These are phyloP conservation scores for Pyrenophora seminiperda DNA, from an alignment of 2,329 filamentous ascomycete species.

Conservation along the genomic window DNA sequence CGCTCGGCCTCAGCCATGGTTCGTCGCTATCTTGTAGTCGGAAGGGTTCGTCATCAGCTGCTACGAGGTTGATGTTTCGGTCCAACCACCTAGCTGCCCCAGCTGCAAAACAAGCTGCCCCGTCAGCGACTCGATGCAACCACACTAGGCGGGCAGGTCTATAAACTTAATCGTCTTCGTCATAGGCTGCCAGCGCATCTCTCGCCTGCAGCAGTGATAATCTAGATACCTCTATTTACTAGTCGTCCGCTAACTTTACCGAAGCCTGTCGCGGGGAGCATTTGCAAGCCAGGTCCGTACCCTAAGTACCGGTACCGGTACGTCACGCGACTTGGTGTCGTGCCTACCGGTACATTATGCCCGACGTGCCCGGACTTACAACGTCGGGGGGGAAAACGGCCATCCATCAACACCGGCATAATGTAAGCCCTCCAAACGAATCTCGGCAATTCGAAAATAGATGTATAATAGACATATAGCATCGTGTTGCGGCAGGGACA, in stretches of 20 bases:
- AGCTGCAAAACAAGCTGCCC: constrained; percentile 11
- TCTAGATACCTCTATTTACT: neutral
- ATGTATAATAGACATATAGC: neutral
- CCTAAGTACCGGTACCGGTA: no score
- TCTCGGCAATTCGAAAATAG: neutral
- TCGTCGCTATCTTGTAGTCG: constrained; percentile 9
- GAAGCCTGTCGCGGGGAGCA: neutral
- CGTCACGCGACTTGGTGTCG: constrained; percentile 24
- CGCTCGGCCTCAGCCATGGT: constrained; percentile 43
- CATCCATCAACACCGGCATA: neutral
- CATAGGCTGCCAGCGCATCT: constrained; percentile 23
- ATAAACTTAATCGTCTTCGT: constrained; percentile 4
- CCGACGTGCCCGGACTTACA: neutral
- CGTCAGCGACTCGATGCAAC: constrained; percentile 23
- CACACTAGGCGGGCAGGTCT: constrained; percentile 20
- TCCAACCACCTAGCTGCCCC: constrained; percentile 19
- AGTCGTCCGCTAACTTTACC: neutral
- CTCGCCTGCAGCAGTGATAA: neutral
- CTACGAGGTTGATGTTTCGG: constrained; percentile 5
- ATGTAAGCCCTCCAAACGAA: neutral
- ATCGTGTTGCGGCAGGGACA: neutral
- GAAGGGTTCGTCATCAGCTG: constrained; percentile 9
- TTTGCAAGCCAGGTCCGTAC: neutral
- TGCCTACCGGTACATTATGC: neutral
- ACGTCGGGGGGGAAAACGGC: constrained; percentile 5